Base-by-base conservation (phyloP, 2,329 filamentous ascomycete species). In the Ambrosiella cleistominuta region DNA sequence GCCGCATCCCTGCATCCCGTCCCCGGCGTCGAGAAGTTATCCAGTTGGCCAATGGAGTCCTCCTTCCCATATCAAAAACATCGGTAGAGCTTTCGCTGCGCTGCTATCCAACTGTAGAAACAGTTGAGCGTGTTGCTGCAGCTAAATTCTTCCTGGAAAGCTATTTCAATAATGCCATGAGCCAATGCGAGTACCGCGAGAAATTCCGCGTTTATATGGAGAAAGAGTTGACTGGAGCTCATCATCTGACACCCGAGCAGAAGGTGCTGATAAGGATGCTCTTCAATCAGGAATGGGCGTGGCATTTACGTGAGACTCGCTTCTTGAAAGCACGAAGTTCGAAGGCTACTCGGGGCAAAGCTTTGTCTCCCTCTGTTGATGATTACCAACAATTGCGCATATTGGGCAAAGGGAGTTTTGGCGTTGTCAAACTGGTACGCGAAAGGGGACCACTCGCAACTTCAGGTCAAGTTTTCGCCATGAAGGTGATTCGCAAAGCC, bases 401-500 rank as follows among this genome's bases (percentile, higher is more conserved):
- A 15, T 75, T 97, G 4, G 90, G 93, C 0, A 95, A 93, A 67
- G 91, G 93, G 7, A 96, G 90, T 66, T 98, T 97, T 70, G 91
- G 93, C 0, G 83, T 95, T 27, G 93, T 98, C 13, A 80, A 85
- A 51, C 75, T 98, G 40, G 90, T 97, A 1, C 82, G 82, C 58
- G 85, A 90, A 67, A 65, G 64, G n/a, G 56, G 63, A 0, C 65
- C 63, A 1, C 64, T 68, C 62, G 61, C 63, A 49, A 65, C 63
- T 35, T 61, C 66, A 3, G 64, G 65, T 9, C 77, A 85, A 59
- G 81, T 95, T 0, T 97, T 85, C 68, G 93, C 93, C 12, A 96
- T 97, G 91, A 97, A 97, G 68, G 86, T 95, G 38, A 97, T 97
- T 63, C 82, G 86, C 60, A 98, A 98, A 67, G 88, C 88, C 0